phyloP scores from a whole-genome alignment of 306 rosid species.

The Gynostemma pentaphyllum region DNA sequence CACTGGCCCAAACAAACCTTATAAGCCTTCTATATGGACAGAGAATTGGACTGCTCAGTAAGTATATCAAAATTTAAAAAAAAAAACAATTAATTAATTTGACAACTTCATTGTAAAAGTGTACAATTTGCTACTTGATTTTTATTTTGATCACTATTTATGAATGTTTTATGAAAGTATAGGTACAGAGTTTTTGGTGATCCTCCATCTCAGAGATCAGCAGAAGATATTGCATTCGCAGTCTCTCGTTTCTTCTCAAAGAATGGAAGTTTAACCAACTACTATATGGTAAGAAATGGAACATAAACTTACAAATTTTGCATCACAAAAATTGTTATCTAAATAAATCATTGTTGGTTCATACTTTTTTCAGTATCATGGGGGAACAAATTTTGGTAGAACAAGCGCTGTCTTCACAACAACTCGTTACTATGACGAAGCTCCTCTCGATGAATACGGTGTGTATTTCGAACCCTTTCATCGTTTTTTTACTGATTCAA shows the following conservation, averaged over 20 bases:
- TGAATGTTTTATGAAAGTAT: neutral
- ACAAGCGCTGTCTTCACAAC: constrained; percentile 55
- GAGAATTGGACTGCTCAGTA: constrained; percentile 98
- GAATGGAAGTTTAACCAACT: constrained; percentile 62
- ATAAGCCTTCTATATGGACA: constrained; percentile 82
- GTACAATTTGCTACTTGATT: no score
- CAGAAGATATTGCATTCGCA: constrained; percentile 84
- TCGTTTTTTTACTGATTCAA: no score
- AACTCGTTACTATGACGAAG: constrained; percentile 84
- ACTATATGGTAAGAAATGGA: constrained; percentile 67
- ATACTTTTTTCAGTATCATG: constrained; percentile 78
- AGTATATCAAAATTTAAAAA: constrained; percentile 17
- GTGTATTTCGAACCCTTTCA: no score
- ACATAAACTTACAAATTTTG: no score
- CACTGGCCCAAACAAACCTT: constrained; percentile 75
- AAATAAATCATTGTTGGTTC: no score
- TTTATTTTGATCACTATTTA: no score
- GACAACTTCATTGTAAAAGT: no score
- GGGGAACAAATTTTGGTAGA: constrained; percentile 88
- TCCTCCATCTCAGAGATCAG: constrained; percentile 62
- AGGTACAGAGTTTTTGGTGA: constrained; percentile 79
- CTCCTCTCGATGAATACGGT: constrained; percentile 89
- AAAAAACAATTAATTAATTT: no score
- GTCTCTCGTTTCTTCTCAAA: constrained; percentile 75
- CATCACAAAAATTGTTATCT: no score